Percentiles rank a stretch among this genome's conserved stretches.
Conservation (phyloP, 164 flowering plant species). For the Nelumbo lutea region DNA sequence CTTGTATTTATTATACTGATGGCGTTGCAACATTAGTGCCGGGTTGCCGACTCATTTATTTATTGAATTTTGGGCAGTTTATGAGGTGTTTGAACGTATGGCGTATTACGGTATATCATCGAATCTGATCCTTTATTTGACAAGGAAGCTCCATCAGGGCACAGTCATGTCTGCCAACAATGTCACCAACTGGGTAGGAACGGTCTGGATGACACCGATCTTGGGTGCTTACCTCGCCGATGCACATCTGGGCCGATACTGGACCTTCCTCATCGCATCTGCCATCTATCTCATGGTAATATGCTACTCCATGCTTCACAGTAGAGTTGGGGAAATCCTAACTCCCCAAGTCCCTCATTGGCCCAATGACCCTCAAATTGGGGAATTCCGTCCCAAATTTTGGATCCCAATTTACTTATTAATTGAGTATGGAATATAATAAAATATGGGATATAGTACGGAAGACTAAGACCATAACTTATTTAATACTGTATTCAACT, state of each 20-base stretch:
- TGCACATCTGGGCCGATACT: conserved; percentile 14
- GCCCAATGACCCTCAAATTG: no score
- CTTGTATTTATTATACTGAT: no score
- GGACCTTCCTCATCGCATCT: conserved; percentile 14
- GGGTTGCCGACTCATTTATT: background rate
- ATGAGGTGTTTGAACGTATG: conserved; percentile 16
- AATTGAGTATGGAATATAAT: no score
- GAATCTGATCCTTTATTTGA: conserved; percentile 13
- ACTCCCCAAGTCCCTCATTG: no score
- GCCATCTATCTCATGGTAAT: conserved; percentile 12
- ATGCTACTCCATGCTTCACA: no score
- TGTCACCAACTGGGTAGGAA: conserved; percentile 17
- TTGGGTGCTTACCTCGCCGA: conserved; percentile 18
- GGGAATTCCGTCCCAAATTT: no score
- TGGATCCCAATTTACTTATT: no score
- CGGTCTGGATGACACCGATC: conserved; percentile 17
- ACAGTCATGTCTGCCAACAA: conserved; percentile 12
- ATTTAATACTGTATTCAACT: no score
- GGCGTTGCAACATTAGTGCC: no score
- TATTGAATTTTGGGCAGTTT: background rate
- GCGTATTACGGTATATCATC: conserved; percentile 12
- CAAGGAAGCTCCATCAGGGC: conserved; percentile 14
- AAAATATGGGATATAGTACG: no score
- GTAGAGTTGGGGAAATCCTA: no score
- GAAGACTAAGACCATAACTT: no score